These are phyloP conservation scores for Ceratocystis cubensis DNA, from an alignment of 2,329 filamentous ascomycete genomes.

Conservation along the genomic window DNA sequence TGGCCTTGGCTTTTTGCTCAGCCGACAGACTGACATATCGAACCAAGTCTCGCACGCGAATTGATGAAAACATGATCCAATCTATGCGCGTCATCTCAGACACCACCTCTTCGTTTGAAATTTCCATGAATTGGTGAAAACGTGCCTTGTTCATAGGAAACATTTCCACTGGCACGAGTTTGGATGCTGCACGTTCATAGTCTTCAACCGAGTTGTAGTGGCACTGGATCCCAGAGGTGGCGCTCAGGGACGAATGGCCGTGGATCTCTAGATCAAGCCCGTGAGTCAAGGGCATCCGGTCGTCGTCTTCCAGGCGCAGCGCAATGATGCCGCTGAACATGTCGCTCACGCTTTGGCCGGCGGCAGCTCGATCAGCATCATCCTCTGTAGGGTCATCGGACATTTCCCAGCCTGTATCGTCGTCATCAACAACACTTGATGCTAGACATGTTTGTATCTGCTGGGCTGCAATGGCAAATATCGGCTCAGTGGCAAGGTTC, in stretches of 20 bases:
- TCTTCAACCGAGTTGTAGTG: slow-evolving; percentile 58
- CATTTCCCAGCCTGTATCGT: slow-evolving; percentile 87
- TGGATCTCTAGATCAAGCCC: slow-evolving; percentile 23
- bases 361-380: slow-evolving; percentile 26
- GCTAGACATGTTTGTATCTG: slow-evolving; percentile 75
- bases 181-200: slow-evolving; percentile 65
- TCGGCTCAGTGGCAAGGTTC: slow-evolving; percentile 60
- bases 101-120: slow-evolving; percentile 71
- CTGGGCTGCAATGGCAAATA: slow-evolving; percentile 72
- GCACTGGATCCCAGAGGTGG: slow-evolving; percentile 19
- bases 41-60: slow-evolving; percentile 82
- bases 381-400: slow-evolving; percentile 45
- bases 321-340: slow-evolving; percentile 35
- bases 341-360: slow-evolving; percentile 30
- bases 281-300: slow-evolving; percentile 12
- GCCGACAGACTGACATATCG: slow-evolving; percentile 71
- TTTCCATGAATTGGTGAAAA: slow-evolving; percentile 83
- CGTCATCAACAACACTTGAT: slow-evolving; percentile 61
- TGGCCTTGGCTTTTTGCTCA: slow-evolving; percentile 60
- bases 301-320: slow-evolving; percentile 37
- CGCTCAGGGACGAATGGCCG: slow-evolving; percentile 16
- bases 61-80: slow-evolving; percentile 96
- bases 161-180: slow-evolving; percentile 56
- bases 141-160: slow-evolving; percentile 68
- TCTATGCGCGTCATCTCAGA: slow-evolving; percentile 90